Percentiles rank a stretch among this genome's conserved stretches.
phyloP scores from a whole-genome alignment of 352 stramenopile species.

The Pythium aristosporum region DNA sequence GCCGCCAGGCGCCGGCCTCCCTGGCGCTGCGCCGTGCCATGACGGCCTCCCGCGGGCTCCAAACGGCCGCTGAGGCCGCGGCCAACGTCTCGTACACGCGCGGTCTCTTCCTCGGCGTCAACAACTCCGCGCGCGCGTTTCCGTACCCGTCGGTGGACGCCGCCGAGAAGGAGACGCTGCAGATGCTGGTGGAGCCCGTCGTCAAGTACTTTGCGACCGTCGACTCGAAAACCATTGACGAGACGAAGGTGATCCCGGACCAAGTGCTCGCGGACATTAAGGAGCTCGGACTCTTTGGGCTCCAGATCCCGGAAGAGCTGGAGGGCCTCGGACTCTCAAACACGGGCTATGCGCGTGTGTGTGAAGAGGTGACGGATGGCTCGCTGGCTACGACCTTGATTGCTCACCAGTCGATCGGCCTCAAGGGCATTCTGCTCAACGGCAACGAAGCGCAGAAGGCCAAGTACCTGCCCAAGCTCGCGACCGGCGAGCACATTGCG shows the following conservation, averaged over 20 bases:
- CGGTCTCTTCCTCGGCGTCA: slow-evolving; percentile 80
- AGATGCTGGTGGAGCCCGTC: slow-evolving; percentile 84
- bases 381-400: slow-evolving; percentile 83
- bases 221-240: slow-evolving; percentile 73
- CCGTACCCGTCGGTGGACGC: slow-evolving; percentile 74
- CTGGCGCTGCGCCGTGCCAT: slow-evolving; percentile 20
- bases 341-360: slow-evolving; percentile 82
- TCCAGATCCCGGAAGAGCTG: slow-evolving; percentile 83
- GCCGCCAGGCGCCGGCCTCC: slow-evolving; percentile 25
- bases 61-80: slow-evolving; percentile 68
- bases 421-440: slow-evolving; percentile 88
- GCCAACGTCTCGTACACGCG: slow-evolving; percentile 77
- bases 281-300: slow-evolving; percentile 81
- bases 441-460: slow-evolving; percentile 81
- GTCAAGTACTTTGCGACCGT: slow-evolving; percentile 76
- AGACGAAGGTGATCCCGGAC: slow-evolving; percentile 76
- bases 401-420: slow-evolving; percentile 86
- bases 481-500: slow-evolving; percentile 82
- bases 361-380: slow-evolving; percentile 81
- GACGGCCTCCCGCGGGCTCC: slow-evolving; percentile 39
- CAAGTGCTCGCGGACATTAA: slow-evolving; percentile 76
- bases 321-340: slow-evolving; percentile 80
- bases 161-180: slow-evolving; percentile 76
- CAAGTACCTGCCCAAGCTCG: slow-evolving; percentile 90
- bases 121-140: slow-evolving; percentile 75